A percentile compares a stretch with the other conserved stretches of the same genome.
These are phyloP conservation scores for Euphorbia peplus DNA, from an alignment of 345 rosid species.

Conservation along the genomic window DNA sequence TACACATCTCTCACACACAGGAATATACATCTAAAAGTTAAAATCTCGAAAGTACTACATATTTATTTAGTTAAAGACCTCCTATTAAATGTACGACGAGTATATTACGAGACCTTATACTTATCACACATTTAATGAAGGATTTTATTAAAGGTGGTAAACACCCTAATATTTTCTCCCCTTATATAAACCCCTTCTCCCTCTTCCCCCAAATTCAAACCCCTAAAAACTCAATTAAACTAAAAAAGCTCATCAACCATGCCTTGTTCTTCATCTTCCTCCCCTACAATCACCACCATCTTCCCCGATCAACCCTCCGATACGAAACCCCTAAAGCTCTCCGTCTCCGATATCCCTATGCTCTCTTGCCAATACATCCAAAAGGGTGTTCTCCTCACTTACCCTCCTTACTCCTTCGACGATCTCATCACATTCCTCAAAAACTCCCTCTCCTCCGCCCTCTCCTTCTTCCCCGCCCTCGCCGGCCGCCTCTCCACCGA, in stretches of 20 bases:
- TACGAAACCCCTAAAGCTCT: slow-evolving; percentile 48
- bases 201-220: not conserved
- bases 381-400: slow-evolving; percentile 70
- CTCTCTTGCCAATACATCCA: slow-evolving; percentile 97
- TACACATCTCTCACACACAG: no score
- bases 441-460: slow-evolving; percentile 60
- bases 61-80: no score
- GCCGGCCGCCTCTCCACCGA: slow-evolving; percentile 80
- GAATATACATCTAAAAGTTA: no score
- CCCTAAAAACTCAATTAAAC: not conserved
- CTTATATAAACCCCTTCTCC: slow-evolving; percentile 41
- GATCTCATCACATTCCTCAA: slow-evolving; percentile 47
- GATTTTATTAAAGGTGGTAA: no score
- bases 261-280: slow-evolving; percentile 48
- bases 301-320: slow-evolving; percentile 44
- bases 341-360: slow-evolving; percentile 95
- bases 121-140: no score
- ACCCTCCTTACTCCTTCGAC: slow-evolving; percentile 43
- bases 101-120: no score
- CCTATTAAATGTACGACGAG: no score
- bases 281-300: slow-evolving; percentile 45
- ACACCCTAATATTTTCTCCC: no score
- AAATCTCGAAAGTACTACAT: no score
- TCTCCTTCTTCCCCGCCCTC: slow-evolving; percentile 73
- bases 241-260: slow-evolving; percentile 15